phyloP scores from a whole-genome alignment of 2,329 filamentous ascomycete species.

The Fusarium napiforme region DNA sequence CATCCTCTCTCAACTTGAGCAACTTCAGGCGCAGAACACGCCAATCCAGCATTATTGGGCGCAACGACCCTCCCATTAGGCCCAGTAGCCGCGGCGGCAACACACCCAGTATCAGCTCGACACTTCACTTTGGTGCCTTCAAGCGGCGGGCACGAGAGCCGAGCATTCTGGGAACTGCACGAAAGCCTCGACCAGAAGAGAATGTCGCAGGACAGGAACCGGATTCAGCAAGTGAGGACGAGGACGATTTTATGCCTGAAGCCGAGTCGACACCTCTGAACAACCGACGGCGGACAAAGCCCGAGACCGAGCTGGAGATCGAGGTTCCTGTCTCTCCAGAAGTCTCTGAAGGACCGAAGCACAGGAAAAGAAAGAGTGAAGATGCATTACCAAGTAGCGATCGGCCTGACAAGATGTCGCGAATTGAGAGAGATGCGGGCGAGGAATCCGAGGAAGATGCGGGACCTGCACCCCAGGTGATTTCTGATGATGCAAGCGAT shows the following conservation, averaged over 20 bases:
- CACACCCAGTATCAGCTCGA: conserved; percentile 61
- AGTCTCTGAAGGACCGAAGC: conserved; percentile 45
- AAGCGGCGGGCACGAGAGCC: conserved; percentile 67
- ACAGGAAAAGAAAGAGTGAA: conserved; percentile 68
- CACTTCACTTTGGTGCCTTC: conserved; percentile 68
- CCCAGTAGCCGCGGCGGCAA: conserved; percentile 62
- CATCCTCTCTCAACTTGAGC: conserved; percentile 59
- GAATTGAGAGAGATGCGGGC: conserved; percentile 40
- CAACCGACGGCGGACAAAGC: conserved; percentile 53
- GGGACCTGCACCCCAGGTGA: conserved; percentile 6
- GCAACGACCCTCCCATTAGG: conserved; percentile 63
- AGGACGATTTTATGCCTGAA: conserved; percentile 67
- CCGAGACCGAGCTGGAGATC: conserved; percentile 26
- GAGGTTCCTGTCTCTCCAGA: conserved; percentile 42
- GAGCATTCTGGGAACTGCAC: conserved; percentile 68
- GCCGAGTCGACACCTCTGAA: conserved; percentile 76
- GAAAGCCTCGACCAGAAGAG: conserved; percentile 54
- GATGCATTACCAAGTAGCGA: conserved; percentile 54
- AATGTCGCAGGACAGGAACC: conserved; percentile 46
- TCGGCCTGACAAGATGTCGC: conserved; percentile 52
- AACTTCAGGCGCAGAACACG: conserved; percentile 59
- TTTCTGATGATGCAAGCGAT: conserved; percentile 47
- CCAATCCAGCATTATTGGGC: conserved; percentile 62
- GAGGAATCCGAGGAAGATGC: conserved; percentile 28
- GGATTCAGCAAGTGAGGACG: conserved; percentile 57